Evolutionary conservation across 208 protist genomes (phyloP), one percentile per base, ranked within the genome.

Genomic region (Crithidia brevicula): DNA sequence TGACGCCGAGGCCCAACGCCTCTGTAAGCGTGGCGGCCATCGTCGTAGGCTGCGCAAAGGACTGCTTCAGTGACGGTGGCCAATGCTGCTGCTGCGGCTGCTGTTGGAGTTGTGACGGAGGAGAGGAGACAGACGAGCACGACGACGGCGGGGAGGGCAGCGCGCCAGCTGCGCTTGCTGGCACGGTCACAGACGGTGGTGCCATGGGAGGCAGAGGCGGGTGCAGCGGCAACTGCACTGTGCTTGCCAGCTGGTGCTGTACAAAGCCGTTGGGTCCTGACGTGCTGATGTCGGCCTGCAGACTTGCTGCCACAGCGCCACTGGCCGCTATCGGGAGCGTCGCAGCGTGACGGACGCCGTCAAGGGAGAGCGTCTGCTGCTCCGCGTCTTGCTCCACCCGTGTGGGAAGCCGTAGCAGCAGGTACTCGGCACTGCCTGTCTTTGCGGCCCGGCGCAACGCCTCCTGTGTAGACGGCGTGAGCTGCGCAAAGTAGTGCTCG

Each of bases 1-100:
- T 52, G 25, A 23, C 31, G 5, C 59, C 62, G 22, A 74, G 33
- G 15, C 69, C 60, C 16, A 74, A 53, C 23, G 69, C 69, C 36
- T 52, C 61, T 10, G 53, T 74, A 51, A 64, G 40, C 42, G 60
- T 74, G 2, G 60, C 61, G 7, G 69, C 60, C 52, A 74, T 74
- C 43, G 45, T 67, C 18, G 69, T 50, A 25, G 42, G 69, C 42
- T 30, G 27, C 6, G 38, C 27, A 18, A 63, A 38, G 7, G 42
- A 63, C 16, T 33, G 27, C 43, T 36, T 50, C 28, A 63, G 30
- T 25, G 43, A 13, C 8, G 45, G 47, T 22, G 15, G 22, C n/a
- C 1, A 36, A 13, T 49, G 56, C 49, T 63, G 28, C 42, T 53
- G 25, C 52, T 20, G 20, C n/a, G 18, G 25, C 31, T 25, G 22